Evolutionary conservation across 345 rosid genomes (phyloP).

Genomic region (Eucalyptus victrix): DNA sequence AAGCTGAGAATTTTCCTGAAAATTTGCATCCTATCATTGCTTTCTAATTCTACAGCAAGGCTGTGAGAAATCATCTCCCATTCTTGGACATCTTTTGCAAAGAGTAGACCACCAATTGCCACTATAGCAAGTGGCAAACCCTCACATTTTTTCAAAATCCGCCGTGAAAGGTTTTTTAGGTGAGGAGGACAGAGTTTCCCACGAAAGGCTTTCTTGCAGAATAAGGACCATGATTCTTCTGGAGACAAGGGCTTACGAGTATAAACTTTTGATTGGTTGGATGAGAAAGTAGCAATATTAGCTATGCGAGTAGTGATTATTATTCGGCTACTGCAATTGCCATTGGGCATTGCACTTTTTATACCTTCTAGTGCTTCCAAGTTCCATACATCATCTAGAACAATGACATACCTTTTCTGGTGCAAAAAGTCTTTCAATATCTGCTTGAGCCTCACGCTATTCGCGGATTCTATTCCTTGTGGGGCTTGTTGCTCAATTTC

Average conservation of each 20-base stretch:
- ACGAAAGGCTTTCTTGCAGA: background rate
- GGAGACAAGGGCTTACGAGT: background rate
- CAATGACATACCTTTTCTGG: background rate
- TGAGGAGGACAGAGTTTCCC: background rate
- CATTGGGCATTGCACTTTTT: background rate
- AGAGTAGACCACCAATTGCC: background rate
- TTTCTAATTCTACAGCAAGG: background rate
- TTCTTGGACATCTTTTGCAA: background rate
- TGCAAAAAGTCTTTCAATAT: background rate
- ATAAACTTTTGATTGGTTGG: background rate
- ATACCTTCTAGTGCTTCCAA: background rate
- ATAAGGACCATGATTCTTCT: background rate
- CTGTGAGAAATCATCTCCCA: background rate
- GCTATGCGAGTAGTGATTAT: background rate
- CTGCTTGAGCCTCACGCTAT: background rate
- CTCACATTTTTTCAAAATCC: background rate
- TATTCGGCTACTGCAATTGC: background rate
- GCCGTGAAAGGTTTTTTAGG: background rate
- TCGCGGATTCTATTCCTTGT: background rate
- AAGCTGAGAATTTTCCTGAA: background rate
- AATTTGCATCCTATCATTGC: background rate
- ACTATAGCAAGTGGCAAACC: background rate
- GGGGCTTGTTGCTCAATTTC: background rate
- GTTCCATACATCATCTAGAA: background rate
- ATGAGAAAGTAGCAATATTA: background rate